Evolutionary conservation across 352 stramenopile genomes (phyloP), one percentile per base, ranked within the genome.

Genomic region (Globisporangium rhizosaccharum): DNA sequence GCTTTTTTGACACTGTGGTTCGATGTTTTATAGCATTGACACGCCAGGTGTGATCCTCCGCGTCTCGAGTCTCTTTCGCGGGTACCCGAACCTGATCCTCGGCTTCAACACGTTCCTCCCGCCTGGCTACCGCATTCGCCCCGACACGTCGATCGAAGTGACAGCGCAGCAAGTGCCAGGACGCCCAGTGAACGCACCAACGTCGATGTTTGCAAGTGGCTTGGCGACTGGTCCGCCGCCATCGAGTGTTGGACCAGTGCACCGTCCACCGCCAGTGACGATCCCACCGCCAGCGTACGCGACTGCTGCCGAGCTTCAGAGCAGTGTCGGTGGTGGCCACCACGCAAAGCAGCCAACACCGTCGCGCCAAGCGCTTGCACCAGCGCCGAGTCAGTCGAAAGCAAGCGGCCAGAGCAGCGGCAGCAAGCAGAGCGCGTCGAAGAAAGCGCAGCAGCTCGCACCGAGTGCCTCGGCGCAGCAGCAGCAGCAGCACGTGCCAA

Each of bases 101-200:
- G 89, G 97, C 28, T 99, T 99, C 70, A 99, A 99, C 77, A 99
- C 97, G 28, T 99, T 99, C 72, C 66, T 99, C 14, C 97, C 97
- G 0, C 96, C 98, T 20, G 88, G 87, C 26, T 96, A 94, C 58
- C 85, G 87, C 51, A 96, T 96, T 46, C 83, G 85, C 14, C 83
- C 83, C 0, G 85, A 95, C 49, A 90, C 77, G 63, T 88, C 80
- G 15, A 89, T 92, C 57, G 83, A 90, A 51, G 77, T 90, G 47
- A 88, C 88, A 48, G 76, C 80, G 25, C 77, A 83, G 51, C 79
- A 85, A 41, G 83, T 88, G 50, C n/a, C 74, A 12, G 71, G 72
- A 17, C 68, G 71, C 41, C 68, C 68, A 20, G 60, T 50, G 53
- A 53, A 48, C 41, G 30, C 11, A 6, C 60, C 59, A 23, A 41